Conservation (phyloP, 140 eudicot genomes). For the Bidens hawaiensis region DNA sequence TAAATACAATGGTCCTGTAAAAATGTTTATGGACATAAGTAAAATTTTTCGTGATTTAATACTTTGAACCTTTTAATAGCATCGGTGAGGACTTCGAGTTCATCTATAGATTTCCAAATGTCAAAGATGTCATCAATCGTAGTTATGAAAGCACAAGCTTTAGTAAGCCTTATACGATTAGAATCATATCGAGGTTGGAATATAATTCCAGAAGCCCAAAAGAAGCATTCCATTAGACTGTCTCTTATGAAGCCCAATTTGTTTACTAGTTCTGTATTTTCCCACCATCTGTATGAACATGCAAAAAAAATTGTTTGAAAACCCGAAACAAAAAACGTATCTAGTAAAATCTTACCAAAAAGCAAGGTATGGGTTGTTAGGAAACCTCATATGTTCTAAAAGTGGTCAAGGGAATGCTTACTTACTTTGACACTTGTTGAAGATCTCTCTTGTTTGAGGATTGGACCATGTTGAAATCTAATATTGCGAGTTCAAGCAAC, state of each 20-base stretch:
- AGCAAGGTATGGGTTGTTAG: too few species aligned
- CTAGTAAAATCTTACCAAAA: too few species aligned
- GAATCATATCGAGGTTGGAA: neutral
- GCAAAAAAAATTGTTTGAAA: neutral
- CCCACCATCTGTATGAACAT: neutral
- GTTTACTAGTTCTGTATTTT: neutral
- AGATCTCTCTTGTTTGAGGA: neutral
- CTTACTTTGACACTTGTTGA: constrained; percentile 10
- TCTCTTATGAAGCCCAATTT: neutral
- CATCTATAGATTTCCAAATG: neutral
- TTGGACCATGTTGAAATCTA: constrained; percentile 11
- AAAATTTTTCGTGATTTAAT: neutral
- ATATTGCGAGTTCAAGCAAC: constrained; percentile 1
- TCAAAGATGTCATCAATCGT: neutral
- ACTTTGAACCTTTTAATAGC: neutral
- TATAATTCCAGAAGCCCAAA: neutral
- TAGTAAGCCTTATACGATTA: neutral
- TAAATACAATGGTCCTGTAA: neutral
- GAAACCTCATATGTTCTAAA: too few species aligned
- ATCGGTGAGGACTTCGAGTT: neutral
- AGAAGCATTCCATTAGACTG: neutral
- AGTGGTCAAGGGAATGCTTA: neutral
- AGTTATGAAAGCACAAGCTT: neutral
- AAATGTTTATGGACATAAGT: neutral
- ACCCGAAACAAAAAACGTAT: neutral